A percentile compares a stretch with the other conserved stretches of the same genome.
Evolutionary conservation across 2,329 filamentous ascomycete species (phyloP).

Genomic region (Cryphonectria nitschkei): DNA sequence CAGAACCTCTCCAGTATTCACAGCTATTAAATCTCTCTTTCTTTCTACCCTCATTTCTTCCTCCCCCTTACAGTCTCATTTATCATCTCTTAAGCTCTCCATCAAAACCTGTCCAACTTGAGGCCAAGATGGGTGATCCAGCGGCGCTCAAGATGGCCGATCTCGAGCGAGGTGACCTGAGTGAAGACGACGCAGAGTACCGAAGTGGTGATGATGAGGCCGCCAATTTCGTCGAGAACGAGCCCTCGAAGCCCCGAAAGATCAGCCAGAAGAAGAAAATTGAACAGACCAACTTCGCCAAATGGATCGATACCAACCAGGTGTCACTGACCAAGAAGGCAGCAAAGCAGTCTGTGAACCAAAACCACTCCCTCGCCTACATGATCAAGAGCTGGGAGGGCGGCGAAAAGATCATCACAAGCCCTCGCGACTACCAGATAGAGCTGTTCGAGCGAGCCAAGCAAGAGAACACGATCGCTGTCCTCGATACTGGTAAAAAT

Average conservation of each 20-base stretch:
- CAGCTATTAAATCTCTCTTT: not conserved
- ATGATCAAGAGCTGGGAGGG: constrained; percentile 44
- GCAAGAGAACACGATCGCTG: constrained; percentile 83
- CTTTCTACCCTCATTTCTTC: no score
- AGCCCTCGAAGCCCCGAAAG: constrained; percentile 39
- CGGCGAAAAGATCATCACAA: constrained; percentile 65
- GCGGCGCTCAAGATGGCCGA: not conserved
- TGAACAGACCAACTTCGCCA: constrained; percentile 55
- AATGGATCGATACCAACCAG: constrained; percentile 44
- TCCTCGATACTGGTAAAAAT: constrained; percentile 78
- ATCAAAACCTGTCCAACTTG: not conserved
- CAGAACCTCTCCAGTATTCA: not conserved
- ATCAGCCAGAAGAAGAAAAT: constrained; percentile 52
- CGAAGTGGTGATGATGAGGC: constrained; percentile 34
- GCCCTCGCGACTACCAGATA: constrained; percentile 86
- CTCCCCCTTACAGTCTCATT: not conserved
- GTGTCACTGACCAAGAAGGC: constrained; percentile 40
- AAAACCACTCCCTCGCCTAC: constrained; percentile 39
- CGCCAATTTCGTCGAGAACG: constrained; percentile 34
- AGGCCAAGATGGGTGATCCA: not conserved
- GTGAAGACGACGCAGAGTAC: constrained; percentile 16
- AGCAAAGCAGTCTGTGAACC: constrained; percentile 33
- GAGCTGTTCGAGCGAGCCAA: constrained; percentile 92
- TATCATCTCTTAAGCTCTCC: not conserved
- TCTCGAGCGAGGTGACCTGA: not conserved